These are phyloP conservation scores for Stropharia rugosoannulata DNA, from an alignment of 768 basidiomycete species.

Conservation along the genomic window DNA sequence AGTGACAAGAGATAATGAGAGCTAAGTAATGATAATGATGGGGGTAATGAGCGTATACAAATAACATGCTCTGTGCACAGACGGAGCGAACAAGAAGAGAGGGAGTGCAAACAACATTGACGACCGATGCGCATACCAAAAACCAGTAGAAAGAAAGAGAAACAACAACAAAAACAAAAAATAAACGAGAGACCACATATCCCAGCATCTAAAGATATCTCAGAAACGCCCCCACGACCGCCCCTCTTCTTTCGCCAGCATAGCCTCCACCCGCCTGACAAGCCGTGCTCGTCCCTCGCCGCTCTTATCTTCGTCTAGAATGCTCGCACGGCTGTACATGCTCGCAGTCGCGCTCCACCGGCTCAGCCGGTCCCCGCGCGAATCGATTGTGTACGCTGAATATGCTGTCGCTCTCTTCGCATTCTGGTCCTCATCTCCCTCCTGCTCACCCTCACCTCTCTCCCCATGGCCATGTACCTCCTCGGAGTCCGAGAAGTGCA, in stretches of 20 bases:
- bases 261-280: slow-evolving; percentile 49
- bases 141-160: not conserved
- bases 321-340: slow-evolving; percentile 49
- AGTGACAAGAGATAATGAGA: no score
- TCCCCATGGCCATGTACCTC: no score
- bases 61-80: no score
- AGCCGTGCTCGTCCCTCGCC: slow-evolving; percentile 45
- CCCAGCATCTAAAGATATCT: not conserved
- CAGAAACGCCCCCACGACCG: not conserved
- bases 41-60: no score
- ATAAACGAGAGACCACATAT: not conserved
- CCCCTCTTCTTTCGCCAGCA: slow-evolving; percentile 37
- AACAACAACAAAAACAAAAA: not conserved
- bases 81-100: no score
- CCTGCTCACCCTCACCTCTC: not conserved
- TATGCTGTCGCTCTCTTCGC: not conserved
- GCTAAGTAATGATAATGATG: no score
- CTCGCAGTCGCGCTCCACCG: slow-evolving; percentile 40
- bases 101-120: no score
- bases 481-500: no score
- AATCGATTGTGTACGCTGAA: slow-evolving; percentile 4
- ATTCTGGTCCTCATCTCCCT: slow-evolving; percentile 10
- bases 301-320: slow-evolving; percentile 54
- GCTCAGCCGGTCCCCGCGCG: slow-evolving; percentile 29
- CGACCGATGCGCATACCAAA: no score